These are phyloP conservation scores for Lycium ferocissimum DNA, from an alignment of 257 asterid genomes.

Conservation along the genomic window DNA sequence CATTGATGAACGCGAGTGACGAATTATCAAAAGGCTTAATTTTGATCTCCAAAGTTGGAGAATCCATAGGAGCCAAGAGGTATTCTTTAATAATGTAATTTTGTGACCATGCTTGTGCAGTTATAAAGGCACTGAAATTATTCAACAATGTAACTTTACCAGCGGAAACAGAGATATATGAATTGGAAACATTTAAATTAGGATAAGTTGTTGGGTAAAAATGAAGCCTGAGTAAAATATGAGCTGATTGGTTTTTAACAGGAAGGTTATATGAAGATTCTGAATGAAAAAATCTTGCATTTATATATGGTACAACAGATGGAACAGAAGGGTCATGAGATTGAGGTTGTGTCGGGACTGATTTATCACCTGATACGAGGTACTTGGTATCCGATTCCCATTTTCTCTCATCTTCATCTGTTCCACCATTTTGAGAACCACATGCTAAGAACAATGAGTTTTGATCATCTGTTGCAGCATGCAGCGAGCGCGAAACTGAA, in stretches of 20 bases:
- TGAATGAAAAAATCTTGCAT: slow-evolving; percentile 69
- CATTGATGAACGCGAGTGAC: slow-evolving; percentile 73
- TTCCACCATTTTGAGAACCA: slow-evolving; percentile 54
- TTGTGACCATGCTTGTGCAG: slow-evolving; percentile 84
- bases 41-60: slow-evolving; percentile 53
- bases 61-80: slow-evolving; percentile 49
- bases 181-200: slow-evolving; percentile 57
- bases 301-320: slow-evolving; percentile 70
- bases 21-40: slow-evolving; percentile 64
- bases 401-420: slow-evolving; percentile 61
- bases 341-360: slow-evolving; percentile 50
- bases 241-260: slow-evolving; percentile 46
- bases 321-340: slow-evolving; percentile 71
- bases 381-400: slow-evolving; percentile 75
- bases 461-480: slow-evolving; percentile 36
- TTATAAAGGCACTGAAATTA: slow-evolving; percentile 74
- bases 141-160: slow-evolving; percentile 59
- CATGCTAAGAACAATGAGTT: slow-evolving; percentile 53
- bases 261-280: slow-evolving; percentile 65
- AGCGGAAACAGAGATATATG: slow-evolving; percentile 63
- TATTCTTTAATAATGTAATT: slow-evolving; percentile 83
- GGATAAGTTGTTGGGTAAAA: slow-evolving; percentile 86
- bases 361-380: slow-evolving; percentile 46
- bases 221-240: slow-evolving; percentile 73
- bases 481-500: slow-evolving; percentile 16